Base-by-base conservation (phyloP, 768 basidiomycete genomes). In the Podaxis sp. region DNA sequence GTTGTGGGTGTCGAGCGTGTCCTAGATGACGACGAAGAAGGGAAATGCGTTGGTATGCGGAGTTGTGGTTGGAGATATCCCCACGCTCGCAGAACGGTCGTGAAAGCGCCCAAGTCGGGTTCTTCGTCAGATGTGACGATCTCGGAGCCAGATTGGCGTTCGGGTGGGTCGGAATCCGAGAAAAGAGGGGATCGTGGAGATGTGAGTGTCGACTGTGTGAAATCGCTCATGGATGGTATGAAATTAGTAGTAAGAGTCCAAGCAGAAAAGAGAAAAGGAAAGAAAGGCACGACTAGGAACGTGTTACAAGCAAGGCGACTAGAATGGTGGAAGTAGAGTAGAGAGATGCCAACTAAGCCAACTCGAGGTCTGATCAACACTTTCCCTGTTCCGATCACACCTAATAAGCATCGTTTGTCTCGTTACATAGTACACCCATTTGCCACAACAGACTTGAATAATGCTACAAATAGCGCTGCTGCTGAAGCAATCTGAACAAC, bases 51-150 rank as follows among this genome's bases (percentile, higher is more conserved):
- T 6, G 75, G 76, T 8, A 75, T 76, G 49, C 81, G 74, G 17
- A 78, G 80, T 53, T 72, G 73, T 3, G 78, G 85, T 64, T 87
- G 85, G 0, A 87, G 70, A 60, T 87, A 81, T 20, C 71, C 80
- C 73, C 87, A 78, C 59, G 86, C 89, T n/a, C 88, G 81, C 51
- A 91, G 82, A 24, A 91, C 87, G 38, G 84, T 79, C 13, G 78
- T 83, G 72, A 91, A 91, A 8, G 87, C 87, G 6, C 90, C 90
- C 7, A 91, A 80, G 73, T 90, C 88, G 48, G 89, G 89, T 63
- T 83, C 81, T 71, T 90, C 84, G 68, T 86, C 85, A 24, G 84
- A 84, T 24, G 84, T 86, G 54, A 56, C 41, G 53, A 62, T 54
- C 22, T 62, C 60, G 15, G 60, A 62, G 40, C 60, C 60, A 11